phyloP scores from a whole-genome alignment of 106 monocot species.

The Posidonia australis region DNA sequence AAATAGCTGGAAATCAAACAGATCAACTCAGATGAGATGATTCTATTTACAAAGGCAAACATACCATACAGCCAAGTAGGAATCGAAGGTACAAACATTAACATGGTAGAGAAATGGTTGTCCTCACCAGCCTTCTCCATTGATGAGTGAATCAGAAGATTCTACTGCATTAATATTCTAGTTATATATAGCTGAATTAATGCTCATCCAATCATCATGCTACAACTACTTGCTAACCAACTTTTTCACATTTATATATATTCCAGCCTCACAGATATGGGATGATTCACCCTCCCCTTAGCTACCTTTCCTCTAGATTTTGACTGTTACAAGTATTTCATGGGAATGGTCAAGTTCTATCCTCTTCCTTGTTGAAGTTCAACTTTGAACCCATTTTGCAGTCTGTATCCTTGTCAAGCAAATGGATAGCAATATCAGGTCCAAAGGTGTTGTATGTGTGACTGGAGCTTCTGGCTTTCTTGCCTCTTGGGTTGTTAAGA shows the following conservation, averaged over 20 bases:
- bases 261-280: background rate
- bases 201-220: slow-evolving; percentile 1
- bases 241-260: background rate
- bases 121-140: no score
- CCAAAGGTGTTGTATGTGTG: slow-evolving; percentile 31
- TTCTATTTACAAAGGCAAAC: no score
- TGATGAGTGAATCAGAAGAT: no score
- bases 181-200: background rate
- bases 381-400: background rate
- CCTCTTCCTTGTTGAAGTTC: background rate
- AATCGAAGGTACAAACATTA: no score
- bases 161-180: no score
- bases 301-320: background rate
- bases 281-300: slow-evolving; percentile 5
- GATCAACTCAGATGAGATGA: no score
- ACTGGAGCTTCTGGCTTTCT: slow-evolving; percentile 45
- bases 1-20: no score
- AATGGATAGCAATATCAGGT: background rate
- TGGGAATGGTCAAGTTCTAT: background rate
- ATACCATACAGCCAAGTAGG: no score
- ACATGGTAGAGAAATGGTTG: no score
- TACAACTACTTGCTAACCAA: background rate
- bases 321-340: background rate
- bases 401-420: background rate
- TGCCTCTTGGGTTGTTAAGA: slow-evolving; percentile 43